Base-by-base conservation (phyloP, 352 stramenopile genomes). In the Pythium scleroteichum region DNA sequence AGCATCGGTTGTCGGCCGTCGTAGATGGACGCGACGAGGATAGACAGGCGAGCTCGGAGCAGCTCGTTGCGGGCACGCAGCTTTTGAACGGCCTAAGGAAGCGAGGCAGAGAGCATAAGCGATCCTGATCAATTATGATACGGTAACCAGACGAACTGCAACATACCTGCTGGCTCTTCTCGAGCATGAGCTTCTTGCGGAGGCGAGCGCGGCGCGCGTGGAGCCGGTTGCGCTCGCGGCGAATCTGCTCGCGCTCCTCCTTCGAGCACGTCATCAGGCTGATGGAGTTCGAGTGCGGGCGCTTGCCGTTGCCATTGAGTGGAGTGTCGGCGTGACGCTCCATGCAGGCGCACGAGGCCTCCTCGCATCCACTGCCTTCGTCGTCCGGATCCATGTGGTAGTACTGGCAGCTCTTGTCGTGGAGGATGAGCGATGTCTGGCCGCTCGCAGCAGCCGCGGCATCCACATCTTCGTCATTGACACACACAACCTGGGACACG, bases 101-200 rank as follows among this genome's bases (percentile, higher is more conserved):
- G 2, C 12, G 42, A 35, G 45, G 26, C 23, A 47, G 17, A 68
- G 65, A 49, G 16, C 44, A 17, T 38, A 12, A 40, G 42, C 49
- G 17, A 56, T 27, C 23, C n/a, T 49, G n/a, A 42, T 35, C 29
- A 10, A 10, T 35, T 35, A 5, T 35, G 29, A 35, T 35, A 35
- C 29, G 29, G 29, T 10, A 35, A 35, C 29, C 1, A 55, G 23
- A 33, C 20, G 23, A 20, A 10, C 17, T 20, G 8, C 48, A 48
- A 35, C 40, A 35, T 65, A 89, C 79, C 76, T 91, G 73, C 48
- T 88, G 82, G 54, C 76, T 89, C 51, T 81, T 85, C 66, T 90
- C 82, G 16, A 92, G 76, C 52, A 92, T 78, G 64, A 90, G 69
- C 69, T 92, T 92, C 75, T 90, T 92, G 59, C 82, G 82, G 22